Evolutionary conservation across 345 rosid genomes (phyloP).

Genomic region (Hibiscus syriacus): DNA sequence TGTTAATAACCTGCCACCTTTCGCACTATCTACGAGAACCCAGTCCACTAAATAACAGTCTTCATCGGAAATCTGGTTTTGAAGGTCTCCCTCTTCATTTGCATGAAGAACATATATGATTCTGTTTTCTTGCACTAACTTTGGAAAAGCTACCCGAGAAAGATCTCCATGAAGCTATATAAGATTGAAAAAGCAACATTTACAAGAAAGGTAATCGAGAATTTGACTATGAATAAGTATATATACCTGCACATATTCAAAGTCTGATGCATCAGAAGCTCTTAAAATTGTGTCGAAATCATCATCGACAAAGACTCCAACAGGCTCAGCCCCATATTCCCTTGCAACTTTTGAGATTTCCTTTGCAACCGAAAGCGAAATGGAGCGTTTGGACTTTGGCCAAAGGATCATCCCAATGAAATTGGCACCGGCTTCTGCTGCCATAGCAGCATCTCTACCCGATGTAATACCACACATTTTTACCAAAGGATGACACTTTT

Average conservation of each 20-base stretch:
- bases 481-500: constrained; percentile 1
- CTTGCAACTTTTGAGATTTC: constrained; percentile 83
- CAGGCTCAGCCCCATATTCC: constrained; percentile 64
- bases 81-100: constrained; percentile 57
- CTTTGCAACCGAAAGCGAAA: constrained; percentile 64
- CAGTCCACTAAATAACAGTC: constrained; percentile 62
- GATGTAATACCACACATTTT: constrained; percentile 11
- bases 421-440: constrained; percentile 37
- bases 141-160: constrained; percentile 54
- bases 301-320: constrained; percentile 90
- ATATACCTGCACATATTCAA: constrained; percentile 70
- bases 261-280: constrained; percentile 58
- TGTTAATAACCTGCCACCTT: constrained; percentile 65
- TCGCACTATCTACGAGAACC: constrained; percentile 83
- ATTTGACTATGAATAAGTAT: neutral
- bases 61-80: constrained; percentile 57
- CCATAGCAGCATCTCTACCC: constrained; percentile 4
- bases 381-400: constrained; percentile 77
- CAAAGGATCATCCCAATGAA: constrained; percentile 84
- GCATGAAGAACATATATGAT: constrained; percentile 79
- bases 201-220: neutral
- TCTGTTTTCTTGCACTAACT: constrained; percentile 34
- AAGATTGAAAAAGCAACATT: neutral
- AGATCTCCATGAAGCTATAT: constrained; percentile 81
- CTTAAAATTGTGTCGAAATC: constrained; percentile 52